Conservation (phyloP, 2,329 filamentous ascomycete genomes). For the Arthrobotrys entomopaga region DNA sequence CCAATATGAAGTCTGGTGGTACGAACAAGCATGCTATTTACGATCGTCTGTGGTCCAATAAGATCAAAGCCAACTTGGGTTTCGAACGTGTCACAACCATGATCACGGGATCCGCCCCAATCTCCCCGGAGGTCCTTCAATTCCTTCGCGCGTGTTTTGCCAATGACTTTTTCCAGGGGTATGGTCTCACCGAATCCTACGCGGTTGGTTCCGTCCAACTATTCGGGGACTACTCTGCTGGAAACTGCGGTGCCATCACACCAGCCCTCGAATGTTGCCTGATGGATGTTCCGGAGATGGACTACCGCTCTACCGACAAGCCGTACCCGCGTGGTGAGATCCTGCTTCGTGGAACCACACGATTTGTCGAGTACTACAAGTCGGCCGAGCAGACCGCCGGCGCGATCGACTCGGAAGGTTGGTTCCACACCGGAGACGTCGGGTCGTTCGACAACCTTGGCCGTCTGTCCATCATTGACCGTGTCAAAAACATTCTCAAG, state of each 20-base stretch:
- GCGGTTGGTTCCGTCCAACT: constrained; percentile 78
- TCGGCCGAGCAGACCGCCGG: constrained; percentile 88
- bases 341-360: constrained; percentile 78
- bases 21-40: constrained; percentile 81
- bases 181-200: constrained; percentile 93
- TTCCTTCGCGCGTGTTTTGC: constrained; percentile 87
- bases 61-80: constrained; percentile 84
- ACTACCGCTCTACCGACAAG: constrained; percentile 87
- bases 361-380: constrained; percentile 90
- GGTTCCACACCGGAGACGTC: constrained; percentile 97
- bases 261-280: constrained; percentile 79
- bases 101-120: constrained; percentile 87
- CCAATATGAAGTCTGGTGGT: constrained; percentile 80
- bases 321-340: constrained; percentile 91
- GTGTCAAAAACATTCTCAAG: constrained; percentile 99
- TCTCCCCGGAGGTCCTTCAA: constrained; percentile 86
- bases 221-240: constrained; percentile 75
- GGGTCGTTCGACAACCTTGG: constrained; percentile 84
- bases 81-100: constrained; percentile 77
- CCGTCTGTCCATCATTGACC: constrained; percentile 91
- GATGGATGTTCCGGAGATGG: constrained; percentile 89
- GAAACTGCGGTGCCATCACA: constrained; percentile 81
- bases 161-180: constrained; percentile 84
- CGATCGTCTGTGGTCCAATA: constrained; percentile 89
- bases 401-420: constrained; percentile 84